A percentile compares a stretch with the other conserved stretches of the same genome.
Evolutionary conservation across 345 rosid species (phyloP).

Genomic region (Cochlearia excelsa): DNA sequence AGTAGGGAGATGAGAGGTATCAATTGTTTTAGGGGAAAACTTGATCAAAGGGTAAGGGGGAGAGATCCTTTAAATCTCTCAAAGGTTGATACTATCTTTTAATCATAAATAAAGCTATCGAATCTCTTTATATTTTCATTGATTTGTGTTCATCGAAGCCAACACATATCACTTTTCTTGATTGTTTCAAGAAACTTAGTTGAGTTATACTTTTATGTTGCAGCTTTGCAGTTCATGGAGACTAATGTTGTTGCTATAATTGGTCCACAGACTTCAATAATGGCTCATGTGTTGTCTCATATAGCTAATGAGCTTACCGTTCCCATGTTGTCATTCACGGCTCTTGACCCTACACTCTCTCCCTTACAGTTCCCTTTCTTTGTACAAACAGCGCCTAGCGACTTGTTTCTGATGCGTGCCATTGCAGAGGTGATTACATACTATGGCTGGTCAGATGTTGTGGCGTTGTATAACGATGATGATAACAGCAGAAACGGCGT

Average conservation of each 20-base stretch:
- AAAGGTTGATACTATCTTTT: too few relatives aligned
- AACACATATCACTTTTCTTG: too few relatives aligned
- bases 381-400: constrained; percentile 90
- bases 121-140: too few relatives aligned
- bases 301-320: constrained; percentile 76
- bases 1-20: too few relatives aligned
- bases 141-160: too few relatives aligned
- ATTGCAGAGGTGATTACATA: constrained; percentile 69
- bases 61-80: too few relatives aligned
- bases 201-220: constrained; percentile 6
- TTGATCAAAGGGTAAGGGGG: too few relatives aligned
- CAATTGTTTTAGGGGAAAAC: too few relatives aligned
- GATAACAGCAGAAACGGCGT: constrained; percentile 76
- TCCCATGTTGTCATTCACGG: constrained; percentile 79
- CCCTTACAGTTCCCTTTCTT: constrained; percentile 89
- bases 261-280: constrained; percentile 75
- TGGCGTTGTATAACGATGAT: constrained; percentile 70
- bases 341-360: constrained; percentile 75
- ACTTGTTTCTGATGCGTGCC: constrained; percentile 76
- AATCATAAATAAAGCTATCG: too few relatives aligned
- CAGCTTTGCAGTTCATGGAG: constrained; percentile 84
- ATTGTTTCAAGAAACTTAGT: constrained; percentile 12
- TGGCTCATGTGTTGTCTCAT: constrained; percentile 84
- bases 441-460: constrained; percentile 65
- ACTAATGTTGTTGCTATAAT: constrained; percentile 78